Evolutionary conservation across 2,329 filamentous ascomycete genomes (phyloP).

Genomic region (Cryphonectria nitschkei): DNA sequence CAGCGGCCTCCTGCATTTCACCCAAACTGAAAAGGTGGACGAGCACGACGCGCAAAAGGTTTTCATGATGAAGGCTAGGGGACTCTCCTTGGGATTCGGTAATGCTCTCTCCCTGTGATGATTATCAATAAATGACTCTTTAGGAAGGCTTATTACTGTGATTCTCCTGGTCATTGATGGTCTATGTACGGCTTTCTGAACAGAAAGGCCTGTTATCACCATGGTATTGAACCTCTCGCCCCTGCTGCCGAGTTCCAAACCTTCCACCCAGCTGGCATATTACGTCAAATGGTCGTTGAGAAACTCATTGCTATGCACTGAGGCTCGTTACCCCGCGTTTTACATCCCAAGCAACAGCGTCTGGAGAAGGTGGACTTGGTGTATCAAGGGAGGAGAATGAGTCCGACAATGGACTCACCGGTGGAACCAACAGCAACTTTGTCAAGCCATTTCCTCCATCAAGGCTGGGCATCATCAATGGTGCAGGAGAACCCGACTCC

Average conservation of each 20-base stretch:
- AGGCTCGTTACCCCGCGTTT: not conserved
- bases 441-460: slow-evolving; percentile 1
- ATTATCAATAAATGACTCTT: not conserved
- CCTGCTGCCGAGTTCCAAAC: not conserved
- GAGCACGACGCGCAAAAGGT: not conserved
- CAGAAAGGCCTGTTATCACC: too few relatives aligned
- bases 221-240: not conserved
- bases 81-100: too few relatives aligned
- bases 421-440: slow-evolving; percentile 20
- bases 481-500: not conserved
- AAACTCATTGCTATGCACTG: not conserved
- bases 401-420: slow-evolving; percentile 17
- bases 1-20: not conserved
- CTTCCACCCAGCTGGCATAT: not conserved
- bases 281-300: too few relatives aligned
- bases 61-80: not conserved
- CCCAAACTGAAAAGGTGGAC: not conserved
- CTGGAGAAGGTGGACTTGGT: slow-evolving; percentile 13
- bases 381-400: slow-evolving; percentile 6
- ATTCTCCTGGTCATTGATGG: not conserved
- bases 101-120: not conserved
- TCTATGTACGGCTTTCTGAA: not conserved
- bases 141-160: not conserved
- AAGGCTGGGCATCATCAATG: not conserved
- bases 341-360: slow-evolving; percentile 6